Evolutionary conservation across 768 basidiomycete genomes (phyloP), one percentile per base, ranked within the genome.

Genomic region (Tricholoma flavovirens): DNA sequence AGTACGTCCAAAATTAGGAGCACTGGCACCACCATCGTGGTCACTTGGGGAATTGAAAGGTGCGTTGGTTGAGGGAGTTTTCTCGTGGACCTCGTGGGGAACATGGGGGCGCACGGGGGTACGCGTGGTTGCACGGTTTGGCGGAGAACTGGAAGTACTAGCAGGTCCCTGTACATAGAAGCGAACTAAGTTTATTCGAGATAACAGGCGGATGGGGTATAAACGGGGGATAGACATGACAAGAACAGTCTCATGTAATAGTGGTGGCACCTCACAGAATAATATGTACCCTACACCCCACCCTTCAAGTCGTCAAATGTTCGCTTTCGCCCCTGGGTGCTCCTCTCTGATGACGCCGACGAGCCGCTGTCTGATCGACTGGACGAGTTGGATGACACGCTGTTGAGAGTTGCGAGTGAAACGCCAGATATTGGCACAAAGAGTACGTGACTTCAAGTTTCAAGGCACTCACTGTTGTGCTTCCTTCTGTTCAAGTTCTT

Each of bases 41-140:
- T n/a, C n/a, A 12, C 75, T 75, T 9, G 77, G 76, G 35, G 76
- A 73, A 56, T 77, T 78, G 55, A 75, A 75, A 4, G 77, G 74
- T 26, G 70, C 59, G 58, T 63, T 76, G 42, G 75, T 48, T 2
- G 71, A 63, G 26, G 67, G 60, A n/a, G 67, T 74, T 22, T 73
- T 72, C 56, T 78, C 78, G 2, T 74, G 77, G 0, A 69, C 72
- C 59, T 79, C 75, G 66, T 77, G 77, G 3, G 69, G 69, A 21
- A 51, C 49, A 10, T 50, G 52, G 42, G 56, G 59, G n/a, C n/a
- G n/a, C 9, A 38, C 53, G 22, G 26, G 19, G 2, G 50, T 45
- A 22, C 38, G 55, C 40, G 55, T 60, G 10, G 57, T 51, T 14
- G 62, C 11, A 45, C 52, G 35, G 15, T 58, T 57, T 52, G 58